These are phyloP conservation scores for Leccinellum rugosiceps DNA, from an alignment of 768 basidiomycete genomes.

Conservation along the genomic window DNA sequence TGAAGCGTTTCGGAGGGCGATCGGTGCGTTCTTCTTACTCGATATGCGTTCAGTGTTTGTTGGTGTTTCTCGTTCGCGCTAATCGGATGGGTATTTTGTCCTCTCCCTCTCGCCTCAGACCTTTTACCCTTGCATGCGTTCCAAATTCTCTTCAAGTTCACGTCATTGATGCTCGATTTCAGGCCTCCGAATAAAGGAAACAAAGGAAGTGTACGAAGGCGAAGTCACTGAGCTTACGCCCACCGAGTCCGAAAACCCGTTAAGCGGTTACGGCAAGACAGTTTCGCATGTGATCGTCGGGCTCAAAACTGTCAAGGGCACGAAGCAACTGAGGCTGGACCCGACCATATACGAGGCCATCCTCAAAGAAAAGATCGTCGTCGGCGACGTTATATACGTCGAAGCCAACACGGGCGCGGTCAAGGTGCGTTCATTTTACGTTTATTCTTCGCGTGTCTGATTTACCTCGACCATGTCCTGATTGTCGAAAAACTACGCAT, in stretches of 20 bases:
- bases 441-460: background rate
- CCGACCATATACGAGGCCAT: constrained; percentile 97
- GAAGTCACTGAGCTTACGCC: constrained; percentile 98
- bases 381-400: constrained; percentile 96
- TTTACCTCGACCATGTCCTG: background rate
- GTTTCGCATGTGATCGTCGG: constrained; percentile 97
- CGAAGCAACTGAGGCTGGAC: constrained; percentile 91
- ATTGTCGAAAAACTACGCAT: background rate
- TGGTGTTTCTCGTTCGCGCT: background rate
- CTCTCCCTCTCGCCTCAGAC: background rate
- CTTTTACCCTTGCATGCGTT: background rate
- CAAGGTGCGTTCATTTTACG: constrained; percentile 62
- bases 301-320: constrained; percentile 89
- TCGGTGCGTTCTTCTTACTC: constrained; percentile 60
- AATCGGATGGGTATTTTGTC: background rate
- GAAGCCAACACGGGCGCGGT: constrained; percentile 94
- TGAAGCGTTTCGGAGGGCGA: constrained; percentile 91
- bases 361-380: constrained; percentile 92
- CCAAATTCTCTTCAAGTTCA: background rate
- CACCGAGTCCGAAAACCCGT: constrained; percentile 93
- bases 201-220: constrained; percentile 98
- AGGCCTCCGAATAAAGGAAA: constrained; percentile 97
- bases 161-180: background rate
- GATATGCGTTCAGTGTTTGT: background rate
- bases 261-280: constrained; percentile 97